Percentiles rank a stretch among this genome's conserved stretches.
Evolutionary conservation across 2,329 filamentous ascomycete species (phyloP).

Genomic region (Aspergillus sp.): DNA sequence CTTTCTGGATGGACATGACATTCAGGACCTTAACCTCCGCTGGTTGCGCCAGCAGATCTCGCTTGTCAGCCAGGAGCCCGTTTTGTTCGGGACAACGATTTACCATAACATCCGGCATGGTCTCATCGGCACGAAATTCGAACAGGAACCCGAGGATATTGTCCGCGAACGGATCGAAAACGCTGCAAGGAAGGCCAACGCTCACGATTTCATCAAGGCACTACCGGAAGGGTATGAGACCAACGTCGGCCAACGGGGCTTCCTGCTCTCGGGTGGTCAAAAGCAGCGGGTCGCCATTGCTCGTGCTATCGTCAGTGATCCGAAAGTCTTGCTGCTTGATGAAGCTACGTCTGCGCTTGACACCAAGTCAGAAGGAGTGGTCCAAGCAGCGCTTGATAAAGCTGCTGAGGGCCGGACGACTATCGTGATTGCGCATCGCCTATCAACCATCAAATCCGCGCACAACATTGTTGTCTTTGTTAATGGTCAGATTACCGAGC

Average conservation of each 20-base stretch:
- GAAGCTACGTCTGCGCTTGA: slow-evolving; percentile 92
- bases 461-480: slow-evolving; percentile 96
- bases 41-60: slow-evolving; percentile 92
- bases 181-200: slow-evolving; percentile 84
- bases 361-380: slow-evolving; percentile 87
- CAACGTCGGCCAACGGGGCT: slow-evolving; percentile 89
- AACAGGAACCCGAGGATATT: slow-evolving; percentile 59
- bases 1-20: slow-evolving; percentile 72
- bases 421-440: slow-evolving; percentile 88
- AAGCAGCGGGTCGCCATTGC: slow-evolving; percentile 96
- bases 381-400: slow-evolving; percentile 83
- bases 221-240: slow-evolving; percentile 88
- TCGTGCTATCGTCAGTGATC: slow-evolving; percentile 79
- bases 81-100: slow-evolving; percentile 82
- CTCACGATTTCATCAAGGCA: slow-evolving; percentile 77
- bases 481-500: slow-evolving; percentile 76
- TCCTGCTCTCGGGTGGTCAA: slow-evolving; percentile 86
- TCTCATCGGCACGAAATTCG: slow-evolving; percentile 72
- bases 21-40: slow-evolving; percentile 70
- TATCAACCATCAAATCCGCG: slow-evolving; percentile 88
- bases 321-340: slow-evolving; percentile 84
- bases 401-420: slow-evolving; percentile 83
- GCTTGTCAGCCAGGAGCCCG: slow-evolving; percentile 86
- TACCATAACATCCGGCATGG: slow-evolving; percentile 85
- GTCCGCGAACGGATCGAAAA: slow-evolving; percentile 64